Base-by-base conservation (phyloP, 1,284 basidiomycete genomes). In the Irpex sp. region DNA sequence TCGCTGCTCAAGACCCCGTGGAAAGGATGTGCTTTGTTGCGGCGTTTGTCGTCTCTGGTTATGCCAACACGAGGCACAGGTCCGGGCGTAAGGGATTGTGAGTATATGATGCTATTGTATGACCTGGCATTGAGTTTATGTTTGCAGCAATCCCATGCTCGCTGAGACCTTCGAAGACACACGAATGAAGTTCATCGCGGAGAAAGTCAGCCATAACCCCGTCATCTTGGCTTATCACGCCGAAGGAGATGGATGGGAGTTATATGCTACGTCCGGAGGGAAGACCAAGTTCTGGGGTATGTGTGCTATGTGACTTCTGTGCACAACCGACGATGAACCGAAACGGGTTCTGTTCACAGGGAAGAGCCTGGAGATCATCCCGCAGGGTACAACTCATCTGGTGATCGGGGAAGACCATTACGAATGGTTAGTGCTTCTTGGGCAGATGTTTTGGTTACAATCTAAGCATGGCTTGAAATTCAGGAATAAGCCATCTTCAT, bases 211-310 rank as follows among this genome's bases (percentile, higher is more conserved):
- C 64, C 96, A 97, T 80, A 92, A 96, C 75, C 96, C 96, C 9
- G 86, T 95, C 63, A 85, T 96, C 76, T 90, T 97, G 78, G 96
- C 95, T 6, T 96, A 94, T 82, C 93, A 96, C 77, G 94, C 94
- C 4, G 90, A 96, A 78, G 95, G 95, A 13, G 81, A 88, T 58
- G 87, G 89, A 13, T 97, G 96, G 94, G 89, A 92, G 78, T 80
- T 95, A 42, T 87, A 86, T 75, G 93, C 88, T 56, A 94, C 92
- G 1, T 92, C 90, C 44, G 88, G 89, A 74, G 95, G 93, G 27
- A 94, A 90, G 80, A 96, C 95, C 70, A 97, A 96, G 81, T 96
- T 97, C 81, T 96, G 95, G 94, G 96, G 96, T 94, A 80, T 67
- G 79, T 77, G 49, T 66, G 64, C 49, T 72, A 74, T 73, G 71